phyloP scores from a whole-genome alignment of 768 basidiomycete genomes.

The Cystofilobasidium macerans region DNA sequence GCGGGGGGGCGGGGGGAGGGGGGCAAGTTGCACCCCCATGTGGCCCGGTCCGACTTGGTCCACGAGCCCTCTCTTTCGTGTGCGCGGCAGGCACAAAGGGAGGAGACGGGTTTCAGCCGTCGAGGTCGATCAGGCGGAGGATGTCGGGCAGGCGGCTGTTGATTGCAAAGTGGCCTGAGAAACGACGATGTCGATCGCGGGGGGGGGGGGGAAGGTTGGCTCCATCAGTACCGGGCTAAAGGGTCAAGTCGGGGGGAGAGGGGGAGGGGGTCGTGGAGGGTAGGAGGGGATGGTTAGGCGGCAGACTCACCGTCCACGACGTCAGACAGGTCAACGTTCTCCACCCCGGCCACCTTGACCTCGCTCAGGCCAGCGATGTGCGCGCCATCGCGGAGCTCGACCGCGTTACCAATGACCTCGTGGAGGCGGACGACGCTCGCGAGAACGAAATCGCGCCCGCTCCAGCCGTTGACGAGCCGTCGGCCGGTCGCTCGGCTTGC shows the following conservation, averaged over 20 bases:
- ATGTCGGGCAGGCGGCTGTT: conserved; percentile 14
- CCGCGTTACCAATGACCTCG: conserved; percentile 39
- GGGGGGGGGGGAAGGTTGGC: no score
- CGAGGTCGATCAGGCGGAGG: conserved; percentile 13
- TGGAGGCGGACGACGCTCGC: conserved; percentile 40
- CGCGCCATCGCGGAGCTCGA: conserved; percentile 35
- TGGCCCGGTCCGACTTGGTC: no score
- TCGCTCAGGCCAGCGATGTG: conserved; percentile 37
- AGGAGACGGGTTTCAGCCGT: neutral
- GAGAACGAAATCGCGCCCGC: conserved; percentile 38
- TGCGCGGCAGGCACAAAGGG: neutral
- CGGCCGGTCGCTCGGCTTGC: conserved; percentile 38
- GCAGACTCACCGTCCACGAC: conserved; percentile 34
- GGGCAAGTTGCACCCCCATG: neutral
- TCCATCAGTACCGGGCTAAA: no score
- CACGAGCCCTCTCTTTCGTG: no score
- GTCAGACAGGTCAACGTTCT: conserved; percentile 38
- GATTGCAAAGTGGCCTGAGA: conserved; percentile 11
- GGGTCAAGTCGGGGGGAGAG: no score
- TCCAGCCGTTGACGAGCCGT: conserved; percentile 40
- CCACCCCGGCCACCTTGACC: conserved; percentile 35
- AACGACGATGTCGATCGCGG: neutral
- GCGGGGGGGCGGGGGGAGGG: no score
- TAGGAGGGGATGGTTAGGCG: no score
- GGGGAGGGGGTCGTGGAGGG: no score